Conservation (phyloP, 805 yeast genomes). For the Priceomyces carsonii region DNA sequence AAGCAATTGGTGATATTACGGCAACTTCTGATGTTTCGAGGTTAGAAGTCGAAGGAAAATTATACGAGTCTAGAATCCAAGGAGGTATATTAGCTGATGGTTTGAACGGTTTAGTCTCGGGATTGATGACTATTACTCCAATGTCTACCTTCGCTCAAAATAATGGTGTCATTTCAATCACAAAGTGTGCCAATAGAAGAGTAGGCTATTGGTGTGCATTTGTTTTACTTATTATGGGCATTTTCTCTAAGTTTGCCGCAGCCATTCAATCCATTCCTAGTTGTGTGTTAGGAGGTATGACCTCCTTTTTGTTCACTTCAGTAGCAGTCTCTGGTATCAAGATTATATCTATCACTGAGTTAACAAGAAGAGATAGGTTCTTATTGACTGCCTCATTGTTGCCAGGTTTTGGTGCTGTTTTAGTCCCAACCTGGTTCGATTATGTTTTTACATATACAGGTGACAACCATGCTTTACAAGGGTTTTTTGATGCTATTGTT, state of each 20-base stretch:
- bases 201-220: conserved; percentile 82
- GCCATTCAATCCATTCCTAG: conserved; percentile 67
- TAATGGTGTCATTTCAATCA: conserved; percentile 90
- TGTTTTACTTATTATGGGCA: conserved; percentile 82
- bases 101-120: conserved; percentile 72
- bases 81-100: conserved; percentile 95
- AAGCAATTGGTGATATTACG: conserved; percentile 92
- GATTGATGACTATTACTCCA: conserved; percentile 83
- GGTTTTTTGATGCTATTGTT: conserved; percentile 67
- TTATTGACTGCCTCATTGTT: conserved; percentile 64
- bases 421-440: conserved; percentile 66
- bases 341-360: conserved; percentile 60
- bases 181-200: conserved; percentile 85
- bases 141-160: conserved; percentile 92
- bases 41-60: conserved; percentile 76
- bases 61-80: conserved; percentile 83
- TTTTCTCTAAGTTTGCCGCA: conserved; percentile 84
- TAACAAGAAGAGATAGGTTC: conserved; percentile 74
- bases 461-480: conserved; percentile 53
- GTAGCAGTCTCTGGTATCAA: conserved; percentile 76
- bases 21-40: conserved; percentile 93
- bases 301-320: conserved; percentile 70
- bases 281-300: conserved; percentile 79
- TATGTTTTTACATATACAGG: conserved; percentile 67
- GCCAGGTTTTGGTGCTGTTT: conserved; percentile 67